These are phyloP conservation scores for Trichoderma atrobrunneum DNA, from an alignment of 2,329 filamentous ascomycete species.

Conservation along the genomic window DNA sequence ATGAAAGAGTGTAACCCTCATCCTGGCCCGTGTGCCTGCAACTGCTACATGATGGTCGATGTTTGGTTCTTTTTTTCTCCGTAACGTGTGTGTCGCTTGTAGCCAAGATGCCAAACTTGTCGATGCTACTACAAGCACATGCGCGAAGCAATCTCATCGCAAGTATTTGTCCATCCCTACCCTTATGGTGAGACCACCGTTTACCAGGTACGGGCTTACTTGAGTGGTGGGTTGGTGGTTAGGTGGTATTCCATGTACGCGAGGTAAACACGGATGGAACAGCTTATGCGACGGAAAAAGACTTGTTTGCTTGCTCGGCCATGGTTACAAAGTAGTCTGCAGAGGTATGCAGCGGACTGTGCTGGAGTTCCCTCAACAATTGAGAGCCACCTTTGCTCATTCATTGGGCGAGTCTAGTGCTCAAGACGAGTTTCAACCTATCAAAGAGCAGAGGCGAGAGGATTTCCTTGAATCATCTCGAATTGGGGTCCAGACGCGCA, in stretches of 20 bases:
- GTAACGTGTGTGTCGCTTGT: constrained; percentile 11
- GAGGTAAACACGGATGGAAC: neutral
- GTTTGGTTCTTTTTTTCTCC: neutral
- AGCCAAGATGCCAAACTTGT: neutral
- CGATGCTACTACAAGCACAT: neutral
- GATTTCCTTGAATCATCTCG: neutral
- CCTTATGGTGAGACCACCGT: neutral
- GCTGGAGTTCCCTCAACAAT: neutral
- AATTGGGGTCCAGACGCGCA: neutral
- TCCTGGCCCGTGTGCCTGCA: neutral
- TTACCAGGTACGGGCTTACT: neutral
- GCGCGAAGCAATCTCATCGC: neutral
- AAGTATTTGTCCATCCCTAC: neutral
- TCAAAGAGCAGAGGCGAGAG: neutral
- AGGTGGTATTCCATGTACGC: neutral
- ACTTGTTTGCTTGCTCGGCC: neutral
- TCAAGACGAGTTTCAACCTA: neutral
- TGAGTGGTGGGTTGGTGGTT: neutral
- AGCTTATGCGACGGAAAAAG: neutral
- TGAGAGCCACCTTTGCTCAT: neutral
- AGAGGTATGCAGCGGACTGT: neutral
- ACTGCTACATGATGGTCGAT: neutral
- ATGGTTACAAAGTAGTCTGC: neutral
- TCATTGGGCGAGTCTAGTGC: neutral
- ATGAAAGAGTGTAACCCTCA: neutral